Conservation (phyloP, 148 eudicot genomes). For the Rheum nobile region DNA sequence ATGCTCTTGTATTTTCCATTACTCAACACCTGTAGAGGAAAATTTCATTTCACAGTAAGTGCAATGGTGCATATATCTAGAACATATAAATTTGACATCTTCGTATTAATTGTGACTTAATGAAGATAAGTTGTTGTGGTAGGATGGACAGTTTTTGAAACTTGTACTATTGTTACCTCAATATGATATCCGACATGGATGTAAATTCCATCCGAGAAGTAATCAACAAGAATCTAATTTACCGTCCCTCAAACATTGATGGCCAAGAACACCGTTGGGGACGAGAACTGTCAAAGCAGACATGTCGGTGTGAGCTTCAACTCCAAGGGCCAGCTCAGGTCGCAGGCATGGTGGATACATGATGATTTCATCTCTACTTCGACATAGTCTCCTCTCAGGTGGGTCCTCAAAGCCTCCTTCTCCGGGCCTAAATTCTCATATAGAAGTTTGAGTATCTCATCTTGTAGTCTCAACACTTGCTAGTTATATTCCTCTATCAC, state of each 20-base stretch:
- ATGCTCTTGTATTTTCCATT: slow-evolving; percentile 44
- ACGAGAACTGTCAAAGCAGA: slow-evolving; percentile 35
- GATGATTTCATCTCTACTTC: slow-evolving; percentile 41
- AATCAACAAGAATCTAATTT: slow-evolving; percentile 34
- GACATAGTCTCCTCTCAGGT: slow-evolving; percentile 20
- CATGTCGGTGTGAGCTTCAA: slow-evolving; percentile 43
- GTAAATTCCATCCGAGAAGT: slow-evolving; percentile 23
- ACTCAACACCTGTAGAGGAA: slow-evolving; percentile 27
- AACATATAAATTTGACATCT: too few species aligned
- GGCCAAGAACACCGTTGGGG: slow-evolving; percentile 36
- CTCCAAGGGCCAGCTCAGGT: slow-evolving; percentile 36
- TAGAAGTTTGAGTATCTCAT: slow-evolving; percentile 20
- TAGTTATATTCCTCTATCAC: slow-evolving; percentile 29
- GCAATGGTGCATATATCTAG: too few species aligned
- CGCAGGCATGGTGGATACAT: slow-evolving; percentile 48
- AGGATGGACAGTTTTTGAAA: too few species aligned
- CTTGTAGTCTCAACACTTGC: slow-evolving; percentile 17
- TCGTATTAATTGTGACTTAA: too few species aligned
- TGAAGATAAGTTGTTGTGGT: too few species aligned
- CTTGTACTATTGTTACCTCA: slow-evolving; percentile 14
- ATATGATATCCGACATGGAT: slow-evolving; percentile 37
- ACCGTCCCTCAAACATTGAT: slow-evolving; percentile 30
- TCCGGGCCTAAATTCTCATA: slow-evolving; percentile 30
- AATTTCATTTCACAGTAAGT: too few species aligned
- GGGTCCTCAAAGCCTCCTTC: slow-evolving; percentile 13